Conservation (phyloP, 805 yeast species). For the Pichia paraexigua region DNA sequence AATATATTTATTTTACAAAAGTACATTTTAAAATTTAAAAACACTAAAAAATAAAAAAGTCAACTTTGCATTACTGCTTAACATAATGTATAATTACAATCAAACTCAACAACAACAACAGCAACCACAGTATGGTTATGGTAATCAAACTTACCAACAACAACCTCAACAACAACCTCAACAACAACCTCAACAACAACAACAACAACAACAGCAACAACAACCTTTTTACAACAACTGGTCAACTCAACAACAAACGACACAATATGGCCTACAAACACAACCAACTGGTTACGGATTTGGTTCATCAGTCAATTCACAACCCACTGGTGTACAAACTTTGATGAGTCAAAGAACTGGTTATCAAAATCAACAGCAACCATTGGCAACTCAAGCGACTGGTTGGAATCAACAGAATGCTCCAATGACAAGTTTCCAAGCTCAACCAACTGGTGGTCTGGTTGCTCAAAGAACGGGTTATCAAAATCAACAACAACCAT, state of each 20-base stretch:
- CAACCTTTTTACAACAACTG: background rate
- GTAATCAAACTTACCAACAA: background rate
- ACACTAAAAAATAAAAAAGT: background rate
- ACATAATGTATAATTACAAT: background rate
- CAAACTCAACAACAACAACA: background rate
- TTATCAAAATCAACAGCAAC: conserved; percentile 6
- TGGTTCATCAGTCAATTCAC: conserved; percentile 11
- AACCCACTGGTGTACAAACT: conserved; percentile 19
- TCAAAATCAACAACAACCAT: conserved; percentile 23
- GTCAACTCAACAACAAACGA: conserved; percentile 15
- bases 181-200: background rate
- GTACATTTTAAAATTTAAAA: background rate
- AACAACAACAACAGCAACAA: background rate
- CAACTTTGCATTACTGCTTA: background rate
- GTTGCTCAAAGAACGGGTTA: conserved; percentile 20
- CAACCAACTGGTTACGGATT: conserved; percentile 36
- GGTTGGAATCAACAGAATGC: conserved; percentile 28
- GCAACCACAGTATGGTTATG: background rate
- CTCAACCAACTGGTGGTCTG: conserved; percentile 23
- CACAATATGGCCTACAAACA: conserved; percentile 22
- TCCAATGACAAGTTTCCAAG: conserved; percentile 21
- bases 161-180: background rate
- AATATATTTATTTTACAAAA: background rate
- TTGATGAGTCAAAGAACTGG: conserved; percentile 4
- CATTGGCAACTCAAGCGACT: conserved; percentile 30